Evolutionary conservation across 1,284 basidiomycete genomes (phyloP).

Genomic region (Apiotrichum montevideense): DNA sequence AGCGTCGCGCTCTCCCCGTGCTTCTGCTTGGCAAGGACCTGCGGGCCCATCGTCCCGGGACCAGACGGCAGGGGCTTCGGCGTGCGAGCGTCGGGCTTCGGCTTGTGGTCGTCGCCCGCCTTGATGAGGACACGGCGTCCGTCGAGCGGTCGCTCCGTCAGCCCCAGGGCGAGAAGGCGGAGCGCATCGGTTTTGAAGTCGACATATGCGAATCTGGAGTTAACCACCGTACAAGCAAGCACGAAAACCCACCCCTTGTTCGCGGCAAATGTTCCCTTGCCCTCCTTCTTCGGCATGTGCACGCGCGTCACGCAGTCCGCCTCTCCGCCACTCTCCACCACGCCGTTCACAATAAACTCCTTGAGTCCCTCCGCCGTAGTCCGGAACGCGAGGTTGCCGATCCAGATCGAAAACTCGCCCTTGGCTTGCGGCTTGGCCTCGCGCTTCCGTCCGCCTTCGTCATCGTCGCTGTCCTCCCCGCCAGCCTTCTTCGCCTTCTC

Average conservation of each 20-base stretch:
- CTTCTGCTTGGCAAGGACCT: slow-evolving; percentile 40
- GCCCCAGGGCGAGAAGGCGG: slow-evolving; percentile 65
- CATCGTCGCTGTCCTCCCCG: slow-evolving; percentile 7
- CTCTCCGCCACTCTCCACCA: slow-evolving; percentile 41
- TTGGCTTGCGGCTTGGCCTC: slow-evolving; percentile 57
- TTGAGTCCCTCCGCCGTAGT: slow-evolving; percentile 68
- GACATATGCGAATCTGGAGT: slow-evolving; percentile 82
- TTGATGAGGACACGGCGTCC: slow-evolving; percentile 90
- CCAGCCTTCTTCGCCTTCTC: slow-evolving; percentile 7
- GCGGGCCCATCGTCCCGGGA: slow-evolving; percentile 13
- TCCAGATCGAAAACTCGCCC: slow-evolving; percentile 64
- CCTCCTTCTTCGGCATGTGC: slow-evolving; percentile 50
- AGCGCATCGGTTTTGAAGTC: slow-evolving; percentile 77
- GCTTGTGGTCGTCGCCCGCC: slow-evolving; percentile 66
- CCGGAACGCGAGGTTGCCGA: slow-evolving; percentile 90
- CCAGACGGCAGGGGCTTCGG: slow-evolving; percentile 50
- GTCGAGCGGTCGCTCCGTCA: slow-evolving; percentile 74
- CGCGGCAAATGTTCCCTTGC: slow-evolving; percentile 44
- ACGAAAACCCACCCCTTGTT: slow-evolving; percentile 49
- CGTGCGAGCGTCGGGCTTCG: slow-evolving; percentile 41
- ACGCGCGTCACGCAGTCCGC: slow-evolving; percentile 49
- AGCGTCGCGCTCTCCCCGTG: slow-evolving; percentile 37
- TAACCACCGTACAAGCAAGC: not conserved
- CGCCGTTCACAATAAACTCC: slow-evolving; percentile 64
- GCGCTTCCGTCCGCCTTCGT: slow-evolving; percentile 1